phyloP scores from a whole-genome alignment of 352 stramenopile genomes.

The Phytopythium aichiense region DNA sequence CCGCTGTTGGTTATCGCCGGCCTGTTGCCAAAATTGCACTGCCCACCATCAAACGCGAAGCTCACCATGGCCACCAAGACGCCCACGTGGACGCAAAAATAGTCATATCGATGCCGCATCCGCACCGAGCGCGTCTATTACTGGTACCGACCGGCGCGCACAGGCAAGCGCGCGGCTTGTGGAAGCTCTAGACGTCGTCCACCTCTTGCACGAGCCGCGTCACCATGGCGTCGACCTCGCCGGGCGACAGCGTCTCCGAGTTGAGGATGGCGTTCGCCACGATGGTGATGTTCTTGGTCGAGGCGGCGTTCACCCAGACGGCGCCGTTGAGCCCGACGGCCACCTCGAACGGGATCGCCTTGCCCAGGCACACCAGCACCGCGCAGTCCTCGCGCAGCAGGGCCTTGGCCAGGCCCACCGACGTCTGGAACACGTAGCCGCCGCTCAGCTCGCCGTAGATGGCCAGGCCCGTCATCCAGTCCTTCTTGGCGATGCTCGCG shows the following conservation, averaged over 20 bases:
- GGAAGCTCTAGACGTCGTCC: conserved; percentile 26
- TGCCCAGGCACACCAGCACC: conserved; percentile 84
- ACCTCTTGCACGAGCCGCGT: conserved; percentile 56
- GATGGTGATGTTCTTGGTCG: conserved; percentile 80
- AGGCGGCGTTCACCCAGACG: conserved; percentile 93
- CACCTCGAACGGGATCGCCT: conserved; percentile 92
- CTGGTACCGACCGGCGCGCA: neutral
- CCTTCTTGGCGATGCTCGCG: conserved; percentile 88
- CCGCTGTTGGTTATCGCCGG: neutral
- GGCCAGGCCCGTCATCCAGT: conserved; percentile 98
- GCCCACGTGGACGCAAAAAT: neutral
- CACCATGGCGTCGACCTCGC: conserved; percentile 78
- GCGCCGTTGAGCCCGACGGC: conserved; percentile 94
- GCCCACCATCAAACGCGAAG: neutral
- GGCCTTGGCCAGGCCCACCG: conserved; percentile 67
- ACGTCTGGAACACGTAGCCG: conserved; percentile 89
- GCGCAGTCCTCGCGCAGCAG: conserved; percentile 66
- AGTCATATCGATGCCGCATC: neutral
- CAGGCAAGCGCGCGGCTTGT: neutral
- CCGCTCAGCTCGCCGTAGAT: conserved; percentile 95
- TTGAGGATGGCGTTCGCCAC: conserved; percentile 88
- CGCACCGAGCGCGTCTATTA: conserved; percentile 4
- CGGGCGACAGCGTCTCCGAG: conserved; percentile 80
- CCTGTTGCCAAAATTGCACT: neutral
- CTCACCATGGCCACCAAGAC: too few relatives aligned